Evolutionary conservation across 2,329 filamentous ascomycete genomes (phyloP).

Genomic region (Calycina herbarum): DNA sequence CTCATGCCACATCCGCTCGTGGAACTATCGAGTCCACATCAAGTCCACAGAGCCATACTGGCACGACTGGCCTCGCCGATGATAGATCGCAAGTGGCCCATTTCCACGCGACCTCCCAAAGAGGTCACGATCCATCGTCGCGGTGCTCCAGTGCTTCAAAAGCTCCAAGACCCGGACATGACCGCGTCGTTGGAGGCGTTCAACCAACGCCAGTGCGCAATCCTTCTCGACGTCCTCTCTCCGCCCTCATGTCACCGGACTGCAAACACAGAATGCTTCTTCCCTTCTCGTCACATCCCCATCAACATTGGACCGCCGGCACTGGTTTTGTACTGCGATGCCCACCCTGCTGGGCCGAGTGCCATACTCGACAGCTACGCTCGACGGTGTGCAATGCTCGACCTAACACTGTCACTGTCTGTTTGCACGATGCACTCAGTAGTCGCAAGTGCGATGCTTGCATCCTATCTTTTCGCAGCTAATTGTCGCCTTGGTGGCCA

Average conservation of each 20-base stretch:
- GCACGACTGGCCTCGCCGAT: conserved; percentile 6
- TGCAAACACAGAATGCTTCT: conserved; percentile 33
- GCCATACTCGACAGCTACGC: not conserved
- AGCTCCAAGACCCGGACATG: conserved; percentile 27
- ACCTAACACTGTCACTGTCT: conserved; percentile 35
- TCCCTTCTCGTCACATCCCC: conserved; percentile 32
- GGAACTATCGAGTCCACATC: conserved; percentile 18
- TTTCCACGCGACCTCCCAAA: conserved; percentile 31
- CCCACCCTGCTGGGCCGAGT: conserved; percentile 14
- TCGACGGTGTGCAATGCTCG: conserved; percentile 8
- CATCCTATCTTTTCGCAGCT: not conserved
- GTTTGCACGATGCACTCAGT: conserved; percentile 21
- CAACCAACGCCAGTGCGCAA: conserved; percentile 19
- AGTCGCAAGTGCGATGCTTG: not conserved
- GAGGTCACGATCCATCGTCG: conserved; percentile 35
- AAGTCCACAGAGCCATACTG: not conserved
- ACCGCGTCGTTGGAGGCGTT: conserved; percentile 27
- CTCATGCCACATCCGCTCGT: conserved; percentile 26
- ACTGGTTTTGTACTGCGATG: conserved; percentile 22
- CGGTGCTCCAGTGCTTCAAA: conserved; percentile 21
- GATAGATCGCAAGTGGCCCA: conserved; percentile 23
- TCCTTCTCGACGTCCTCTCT: not conserved
- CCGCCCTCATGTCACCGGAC: conserved; percentile 32
- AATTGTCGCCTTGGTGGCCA: not conserved
- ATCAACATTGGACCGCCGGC: not conserved